Percentiles rank a stretch among this genome's conserved stretches.
phyloP scores from a whole-genome alignment of 192 early-diverging fungal genomes.

The Haplosporangium gracile region DNA sequence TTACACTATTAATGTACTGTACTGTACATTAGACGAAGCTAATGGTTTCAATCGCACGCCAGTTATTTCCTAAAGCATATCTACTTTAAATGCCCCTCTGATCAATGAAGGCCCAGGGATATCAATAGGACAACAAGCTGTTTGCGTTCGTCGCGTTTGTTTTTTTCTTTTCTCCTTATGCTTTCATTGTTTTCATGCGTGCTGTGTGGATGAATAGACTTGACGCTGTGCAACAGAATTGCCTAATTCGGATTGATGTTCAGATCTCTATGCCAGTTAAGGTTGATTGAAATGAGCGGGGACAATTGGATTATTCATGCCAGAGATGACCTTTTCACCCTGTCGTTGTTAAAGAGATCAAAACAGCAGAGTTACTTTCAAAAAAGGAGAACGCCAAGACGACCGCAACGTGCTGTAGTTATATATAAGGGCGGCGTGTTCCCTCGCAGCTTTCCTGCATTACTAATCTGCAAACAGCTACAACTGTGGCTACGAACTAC shows the following conservation, averaged over 20 bases:
- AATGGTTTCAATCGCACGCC: too few species aligned
- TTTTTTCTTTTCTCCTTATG: not conserved
- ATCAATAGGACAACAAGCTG: too few species aligned
- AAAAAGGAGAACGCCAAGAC: conserved; percentile 7
- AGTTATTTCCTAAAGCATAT: too few species aligned
- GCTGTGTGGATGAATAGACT: not conserved
- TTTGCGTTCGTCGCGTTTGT: too few species aligned
- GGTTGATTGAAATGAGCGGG: not conserved
- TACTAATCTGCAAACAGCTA: not conserved
- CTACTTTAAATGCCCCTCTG: too few species aligned
- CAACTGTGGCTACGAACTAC: not conserved
- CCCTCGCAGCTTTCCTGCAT: too few species aligned
- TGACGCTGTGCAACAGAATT: not conserved
- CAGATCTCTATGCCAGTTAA: not conserved
- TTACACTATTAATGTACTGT: too few species aligned
- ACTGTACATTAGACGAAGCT: too few species aligned
- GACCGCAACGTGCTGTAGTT: not conserved
- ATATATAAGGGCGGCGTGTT: not conserved
- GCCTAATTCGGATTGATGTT: not conserved
- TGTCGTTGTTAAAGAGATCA: not conserved
- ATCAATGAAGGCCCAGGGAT: too few species aligned
- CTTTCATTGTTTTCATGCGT: not conserved
- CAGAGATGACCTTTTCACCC: not conserved
- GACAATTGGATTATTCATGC: not conserved
- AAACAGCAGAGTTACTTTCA: not conserved